These are phyloP conservation scores for Byssochlamys sp. DNA, from an alignment of 2,329 filamentous ascomycete species.

Conservation along the genomic window DNA sequence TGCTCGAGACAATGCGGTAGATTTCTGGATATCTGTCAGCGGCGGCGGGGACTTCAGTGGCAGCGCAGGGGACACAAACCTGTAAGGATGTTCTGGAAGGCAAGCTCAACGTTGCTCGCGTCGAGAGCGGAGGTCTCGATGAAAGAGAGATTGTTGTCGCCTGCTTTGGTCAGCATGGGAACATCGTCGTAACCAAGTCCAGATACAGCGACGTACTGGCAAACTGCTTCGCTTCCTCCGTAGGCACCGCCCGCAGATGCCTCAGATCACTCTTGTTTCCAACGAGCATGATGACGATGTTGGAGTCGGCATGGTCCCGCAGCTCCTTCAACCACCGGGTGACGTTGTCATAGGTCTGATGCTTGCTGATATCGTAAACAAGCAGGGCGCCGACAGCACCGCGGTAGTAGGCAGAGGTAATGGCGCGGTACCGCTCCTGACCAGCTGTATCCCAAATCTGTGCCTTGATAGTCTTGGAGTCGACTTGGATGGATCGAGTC, in stretches of 20 bases:
- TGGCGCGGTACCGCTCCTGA: conserved; percentile 96
- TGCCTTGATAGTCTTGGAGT: conserved; percentile 99
- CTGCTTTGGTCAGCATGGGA: conserved; percentile 39
- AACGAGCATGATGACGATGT: conserved; percentile 99
- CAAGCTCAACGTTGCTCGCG: conserved; percentile 96
- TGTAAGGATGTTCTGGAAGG: conserved; percentile 98
- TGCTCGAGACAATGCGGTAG: conserved; percentile 97
- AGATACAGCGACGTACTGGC: conserved; percentile 57
- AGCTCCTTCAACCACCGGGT: conserved; percentile 98
- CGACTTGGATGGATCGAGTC: conserved; percentile 95
- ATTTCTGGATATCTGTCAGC: conserved; percentile 58
- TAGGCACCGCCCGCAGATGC: conserved; percentile 90
- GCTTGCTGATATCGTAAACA: conserved; percentile 99
- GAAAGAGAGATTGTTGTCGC: conserved; percentile 95
- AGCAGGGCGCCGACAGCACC: conserved; percentile 93
- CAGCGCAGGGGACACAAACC: conserved; percentile 49
- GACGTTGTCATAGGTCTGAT: conserved; percentile 98
- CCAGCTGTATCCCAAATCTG: conserved; percentile 99
- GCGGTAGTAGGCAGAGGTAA: conserved; percentile 97
- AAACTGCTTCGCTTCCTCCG: conserved; percentile 95
- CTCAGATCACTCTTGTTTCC: conserved; percentile 99
- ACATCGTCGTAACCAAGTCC: background rate
- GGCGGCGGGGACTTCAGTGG: conserved; percentile 7
- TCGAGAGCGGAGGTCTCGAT: conserved; percentile 98
- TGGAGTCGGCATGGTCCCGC: conserved; percentile 92